These are phyloP conservation scores for Tilletia caries DNA, from an alignment of 1,284 basidiomycete genomes.

Conservation along the genomic window DNA sequence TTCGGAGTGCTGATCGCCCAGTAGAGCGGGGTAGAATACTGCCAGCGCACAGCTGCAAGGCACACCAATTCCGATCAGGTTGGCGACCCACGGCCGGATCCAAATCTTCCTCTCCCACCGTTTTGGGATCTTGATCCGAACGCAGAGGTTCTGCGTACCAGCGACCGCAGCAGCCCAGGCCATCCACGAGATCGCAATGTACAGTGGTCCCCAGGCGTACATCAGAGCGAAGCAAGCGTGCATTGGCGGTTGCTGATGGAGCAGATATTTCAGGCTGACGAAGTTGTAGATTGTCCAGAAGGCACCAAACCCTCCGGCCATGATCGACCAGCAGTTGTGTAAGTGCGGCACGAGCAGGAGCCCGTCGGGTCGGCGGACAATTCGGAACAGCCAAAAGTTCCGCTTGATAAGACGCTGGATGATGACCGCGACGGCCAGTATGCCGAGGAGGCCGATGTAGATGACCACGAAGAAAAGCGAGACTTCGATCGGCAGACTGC, in stretches of 20 bases:
- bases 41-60: too few species aligned
- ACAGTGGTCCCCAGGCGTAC: neutral
- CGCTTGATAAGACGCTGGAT: neutral
- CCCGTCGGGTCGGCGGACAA: neutral
- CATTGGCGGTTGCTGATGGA: neutral
- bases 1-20: too few species aligned
- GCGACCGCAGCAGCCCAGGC: constrained; percentile 9
- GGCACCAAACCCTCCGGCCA: neutral
- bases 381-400: constrained; percentile 1
- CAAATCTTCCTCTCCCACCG: neutral
- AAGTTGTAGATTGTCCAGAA: neutral
- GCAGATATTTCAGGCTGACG: neutral
- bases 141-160: neutral
- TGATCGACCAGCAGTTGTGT: neutral
- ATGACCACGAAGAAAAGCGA: neutral
- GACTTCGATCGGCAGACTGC: too few species aligned
- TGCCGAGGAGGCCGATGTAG: neutral
- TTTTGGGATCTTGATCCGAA: neutral
- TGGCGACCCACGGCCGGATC: too few species aligned
- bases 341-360: neutral
- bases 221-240: neutral
- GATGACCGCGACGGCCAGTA: neutral
- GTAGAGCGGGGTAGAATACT: too few species aligned
- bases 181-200: neutral
- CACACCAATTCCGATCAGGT: too few species aligned